Conservation (phyloP, 225 moss, liverwort and hornwort species). For the Rhytidiadelphus loreus region DNA sequence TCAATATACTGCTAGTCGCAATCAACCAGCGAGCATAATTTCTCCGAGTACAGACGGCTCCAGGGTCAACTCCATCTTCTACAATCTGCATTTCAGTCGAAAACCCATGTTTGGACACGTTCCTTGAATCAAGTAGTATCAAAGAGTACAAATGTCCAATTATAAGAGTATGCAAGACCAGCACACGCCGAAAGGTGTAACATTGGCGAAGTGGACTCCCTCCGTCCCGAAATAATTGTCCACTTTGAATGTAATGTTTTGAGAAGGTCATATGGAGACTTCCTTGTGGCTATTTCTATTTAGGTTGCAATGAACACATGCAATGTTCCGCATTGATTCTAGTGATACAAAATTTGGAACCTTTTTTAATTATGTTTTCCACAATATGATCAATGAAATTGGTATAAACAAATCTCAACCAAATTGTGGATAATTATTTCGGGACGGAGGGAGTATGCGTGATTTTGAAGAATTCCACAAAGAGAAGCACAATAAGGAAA, state of each 20-base stretch:
- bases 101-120: background rate
- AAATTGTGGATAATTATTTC: too few relatives aligned
- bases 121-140: background rate
- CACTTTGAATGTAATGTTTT: too few relatives aligned
- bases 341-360: too few relatives aligned
- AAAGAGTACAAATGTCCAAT: background rate
- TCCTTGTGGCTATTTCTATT: too few relatives aligned
- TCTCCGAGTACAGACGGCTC: constrained; percentile 79
- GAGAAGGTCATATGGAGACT: too few relatives aligned
- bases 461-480: background rate
- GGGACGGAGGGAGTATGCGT: too few relatives aligned
- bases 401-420: too few relatives aligned
- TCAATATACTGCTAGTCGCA: constrained; percentile 56
- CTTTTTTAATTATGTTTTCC: too few relatives aligned
- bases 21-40: constrained; percentile 96
- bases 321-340: too few relatives aligned
- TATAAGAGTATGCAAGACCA: background rate
- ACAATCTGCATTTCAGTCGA: constrained; percentile 53
- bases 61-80: constrained; percentile 66
- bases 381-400: too few relatives aligned
- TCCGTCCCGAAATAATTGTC: too few relatives aligned
- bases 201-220: background rate
- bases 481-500: background rate
- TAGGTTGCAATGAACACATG: too few relatives aligned
- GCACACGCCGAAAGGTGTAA: background rate